These are phyloP conservation scores for Carex arenaria DNA, from an alignment of 202 grass and related monocot genomes.

Conservation along the genomic window DNA sequence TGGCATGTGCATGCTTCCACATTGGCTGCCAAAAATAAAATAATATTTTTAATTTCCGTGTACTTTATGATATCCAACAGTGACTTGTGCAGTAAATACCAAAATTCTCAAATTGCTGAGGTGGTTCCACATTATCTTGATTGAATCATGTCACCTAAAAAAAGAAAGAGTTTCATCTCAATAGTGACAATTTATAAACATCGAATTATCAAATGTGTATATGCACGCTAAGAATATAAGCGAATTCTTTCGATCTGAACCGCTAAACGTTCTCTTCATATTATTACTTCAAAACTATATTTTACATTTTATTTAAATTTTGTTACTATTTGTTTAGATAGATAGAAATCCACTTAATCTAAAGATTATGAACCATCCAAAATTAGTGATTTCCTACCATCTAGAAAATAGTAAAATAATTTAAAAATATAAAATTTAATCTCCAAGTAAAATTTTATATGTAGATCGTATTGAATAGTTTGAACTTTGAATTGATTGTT, in stretches of 20 bases:
- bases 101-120: slow-evolving; percentile 11
- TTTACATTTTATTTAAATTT: too few species aligned
- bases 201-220: neutral
- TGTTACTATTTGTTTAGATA: too few species aligned
- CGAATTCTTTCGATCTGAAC: neutral
- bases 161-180: neutral
- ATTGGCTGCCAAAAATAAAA: slow-evolving; percentile 20
- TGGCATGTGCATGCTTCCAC: neutral
- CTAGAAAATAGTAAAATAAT: too few species aligned
- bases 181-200: neutral
- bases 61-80: neutral
- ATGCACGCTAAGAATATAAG: neutral
- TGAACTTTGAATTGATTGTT: too few species aligned
- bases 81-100: neutral
- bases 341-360: too few species aligned
- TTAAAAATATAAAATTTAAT: too few species aligned
- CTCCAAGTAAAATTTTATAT: too few species aligned
- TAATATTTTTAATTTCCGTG: neutral
- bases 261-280: too few species aligned
- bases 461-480: too few species aligned
- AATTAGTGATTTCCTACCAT: too few species aligned
- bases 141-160: slow-evolving; percentile 15
- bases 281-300: too few species aligned
- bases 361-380: too few species aligned
- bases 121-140: slow-evolving; percentile 23